These are phyloP conservation scores for Aspergillus indologenus DNA, from an alignment of 495 filamentous ascomycete species.

Conservation along the genomic window DNA sequence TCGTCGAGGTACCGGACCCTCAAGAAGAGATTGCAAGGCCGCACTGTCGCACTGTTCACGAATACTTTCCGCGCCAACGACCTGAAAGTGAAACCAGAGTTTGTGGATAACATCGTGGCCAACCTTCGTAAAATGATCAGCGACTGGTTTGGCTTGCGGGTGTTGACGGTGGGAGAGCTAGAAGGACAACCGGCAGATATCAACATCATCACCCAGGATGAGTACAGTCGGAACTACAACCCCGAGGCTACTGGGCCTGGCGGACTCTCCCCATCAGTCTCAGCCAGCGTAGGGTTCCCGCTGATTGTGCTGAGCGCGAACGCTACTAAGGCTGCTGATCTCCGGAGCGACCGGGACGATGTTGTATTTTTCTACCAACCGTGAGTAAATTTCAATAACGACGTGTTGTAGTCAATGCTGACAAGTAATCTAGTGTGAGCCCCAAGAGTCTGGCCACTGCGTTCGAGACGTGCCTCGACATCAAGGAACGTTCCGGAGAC, in stretches of 20 bases:
- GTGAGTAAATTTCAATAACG: too few species aligned
- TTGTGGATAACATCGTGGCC: slow-evolving; percentile 16
- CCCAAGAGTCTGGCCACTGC: slow-evolving; percentile 24
- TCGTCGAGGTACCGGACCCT: slow-evolving; percentile 7
- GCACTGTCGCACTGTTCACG: slow-evolving; percentile 25
- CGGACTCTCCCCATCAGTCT: background rate
- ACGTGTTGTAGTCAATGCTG: background rate
- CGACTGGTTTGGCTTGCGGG: slow-evolving; percentile 34
- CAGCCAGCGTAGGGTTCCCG: slow-evolving; percentile 6
- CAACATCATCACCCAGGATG: slow-evolving; percentile 24
- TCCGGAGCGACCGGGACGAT: slow-evolving; percentile 14
- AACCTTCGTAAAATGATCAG: slow-evolving; percentile 23
- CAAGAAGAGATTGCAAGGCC: slow-evolving; percentile 19
- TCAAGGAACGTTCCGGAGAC: background rate
- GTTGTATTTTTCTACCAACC: slow-evolving; percentile 26
- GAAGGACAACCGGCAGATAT: slow-evolving; percentile 16
- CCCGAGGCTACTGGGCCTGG: background rate
- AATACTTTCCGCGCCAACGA: slow-evolving; percentile 15
- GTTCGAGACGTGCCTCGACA: slow-evolving; percentile 19
- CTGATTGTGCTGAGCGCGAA: slow-evolving; percentile 22
- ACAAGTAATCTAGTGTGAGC: slow-evolving; percentile 19
- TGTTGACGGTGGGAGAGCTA: slow-evolving; percentile 30
- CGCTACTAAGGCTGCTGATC: background rate
- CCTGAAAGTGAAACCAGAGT: slow-evolving; percentile 14
- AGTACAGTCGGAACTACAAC: slow-evolving; percentile 16